phyloP scores from a whole-genome alignment of 1,284 basidiomycete species.

The Apiotrichum mycotoxinovorans region DNA sequence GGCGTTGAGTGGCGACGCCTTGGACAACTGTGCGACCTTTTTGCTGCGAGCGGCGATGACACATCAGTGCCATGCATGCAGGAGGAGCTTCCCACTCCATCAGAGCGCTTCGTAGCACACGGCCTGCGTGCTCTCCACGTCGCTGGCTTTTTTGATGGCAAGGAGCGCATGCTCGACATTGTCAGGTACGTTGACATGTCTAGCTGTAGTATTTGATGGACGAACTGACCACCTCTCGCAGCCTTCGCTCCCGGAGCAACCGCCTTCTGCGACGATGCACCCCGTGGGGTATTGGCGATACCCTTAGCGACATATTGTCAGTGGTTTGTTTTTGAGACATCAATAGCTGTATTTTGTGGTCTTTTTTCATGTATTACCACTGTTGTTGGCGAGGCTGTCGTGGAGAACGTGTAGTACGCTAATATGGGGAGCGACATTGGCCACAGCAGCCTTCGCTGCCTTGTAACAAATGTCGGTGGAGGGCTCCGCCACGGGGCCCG shows the following conservation, averaged over 20 bases:
- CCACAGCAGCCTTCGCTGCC: no score
- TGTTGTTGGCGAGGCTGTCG: no score
- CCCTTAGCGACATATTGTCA: constrained; percentile 8
- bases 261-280: constrained; percentile 9
- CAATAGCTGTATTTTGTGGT: background rate
- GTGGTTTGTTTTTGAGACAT: background rate
- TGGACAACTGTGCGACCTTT: background rate
- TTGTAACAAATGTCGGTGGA: no score
- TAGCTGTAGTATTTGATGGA: no score
- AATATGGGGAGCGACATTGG: no score
- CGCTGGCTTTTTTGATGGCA: constrained; percentile 5
- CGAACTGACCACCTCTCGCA: background rate
- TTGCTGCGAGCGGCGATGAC: background rate
- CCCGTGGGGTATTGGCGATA: constrained; percentile 12
- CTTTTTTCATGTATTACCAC: no score
- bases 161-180: constrained; percentile 8
- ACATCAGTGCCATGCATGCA: background rate
- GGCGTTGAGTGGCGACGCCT: constrained; percentile 3
- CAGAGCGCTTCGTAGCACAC: constrained; percentile 1
- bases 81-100: background rate
- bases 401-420: no score
- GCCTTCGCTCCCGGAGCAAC: constrained; percentile 12
- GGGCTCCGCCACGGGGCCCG: no score
- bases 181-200: constrained; percentile 10
- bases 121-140: background rate